Evolutionary conservation across 2,329 filamentous ascomycete species (phyloP).

Genomic region (Ascochyta rabiei): DNA sequence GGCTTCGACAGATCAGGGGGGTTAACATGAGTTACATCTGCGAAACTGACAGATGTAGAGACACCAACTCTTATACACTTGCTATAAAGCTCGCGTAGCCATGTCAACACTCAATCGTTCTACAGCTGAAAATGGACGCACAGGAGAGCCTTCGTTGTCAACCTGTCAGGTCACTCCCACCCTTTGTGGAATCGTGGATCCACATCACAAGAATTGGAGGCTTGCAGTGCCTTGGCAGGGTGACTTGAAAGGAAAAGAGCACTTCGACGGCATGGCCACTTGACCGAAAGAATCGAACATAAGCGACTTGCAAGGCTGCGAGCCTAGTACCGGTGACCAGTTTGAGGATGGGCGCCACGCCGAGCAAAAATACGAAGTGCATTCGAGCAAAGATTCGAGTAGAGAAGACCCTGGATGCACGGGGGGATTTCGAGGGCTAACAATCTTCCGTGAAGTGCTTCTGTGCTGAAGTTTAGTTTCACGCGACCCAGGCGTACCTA

Average conservation of each 20-base stretch:
- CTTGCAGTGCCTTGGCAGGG: not conserved
- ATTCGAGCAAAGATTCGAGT: not conserved
- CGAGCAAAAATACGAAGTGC: not conserved
- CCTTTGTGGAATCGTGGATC: not conserved
- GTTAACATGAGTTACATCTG: not conserved
- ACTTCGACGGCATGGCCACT: not conserved
- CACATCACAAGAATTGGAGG: not conserved
- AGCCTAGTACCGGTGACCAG: conserved; percentile 2
- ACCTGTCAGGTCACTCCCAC: not conserved
- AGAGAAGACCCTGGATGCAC: not conserved
- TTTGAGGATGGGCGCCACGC: not conserved
- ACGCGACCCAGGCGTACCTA: not conserved
- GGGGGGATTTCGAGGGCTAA: not conserved
- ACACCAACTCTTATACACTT: not conserved
- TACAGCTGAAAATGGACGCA: not conserved
- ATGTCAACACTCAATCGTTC: not conserved
- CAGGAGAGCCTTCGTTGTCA: not conserved
- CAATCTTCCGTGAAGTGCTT: too few relatives aligned
- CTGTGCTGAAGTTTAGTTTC: not conserved
- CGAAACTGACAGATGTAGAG: not conserved
- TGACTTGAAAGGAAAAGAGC: conserved; percentile 1
- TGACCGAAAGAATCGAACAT: conserved; percentile 1
- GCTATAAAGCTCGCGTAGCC: not conserved
- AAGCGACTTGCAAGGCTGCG: not conserved
- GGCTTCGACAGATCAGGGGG: not conserved